Evolutionary conservation across 2,329 filamentous ascomycete genomes (phyloP), one percentile per base, ranked within the genome.

Genomic region (Podosphaera aphanis): DNA sequence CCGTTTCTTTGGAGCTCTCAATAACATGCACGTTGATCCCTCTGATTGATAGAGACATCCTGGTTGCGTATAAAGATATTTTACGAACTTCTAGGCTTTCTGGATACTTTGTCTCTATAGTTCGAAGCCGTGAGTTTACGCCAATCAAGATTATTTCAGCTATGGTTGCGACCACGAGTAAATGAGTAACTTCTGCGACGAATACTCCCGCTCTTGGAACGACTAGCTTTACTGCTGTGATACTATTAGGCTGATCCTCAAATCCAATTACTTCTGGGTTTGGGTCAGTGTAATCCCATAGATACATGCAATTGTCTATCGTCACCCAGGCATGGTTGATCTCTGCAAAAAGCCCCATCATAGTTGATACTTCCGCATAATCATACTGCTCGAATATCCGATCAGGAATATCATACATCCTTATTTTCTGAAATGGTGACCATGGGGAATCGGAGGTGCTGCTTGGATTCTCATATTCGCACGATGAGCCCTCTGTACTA

Each of bases 251-350:
- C 61, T 88, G 81, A 54, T 93, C 85, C 60, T 95, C 88, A 57
- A 83, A 94, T 16, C 88, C 88, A 52, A 93, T 80, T 37, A 94
- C 69, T 59, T 93, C 83, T 4, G 88, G 84, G 53, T 88, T 83
- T n/a, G 83, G 77, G 59, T 84, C 74, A 5, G 85, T 93, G 61
- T 94, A 98, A 63, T 98, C 88, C 92, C 92, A 98, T 15, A 98
- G 69, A 60, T 94, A 98, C 39, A 98, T 69, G 50, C 83, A 83
- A 64, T 93, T 94, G 64, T 98, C 90, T 59, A 98, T 90, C 20
- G 83, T 76, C 46, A 93, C 82, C 82, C 86, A 98, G 25, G 88
- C 90, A 62, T 95, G 85, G 57, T 88, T 86, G 57, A 98, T 71
- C 62, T 92, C 83, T 16, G 90, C 83, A 61, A 98, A 95, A 29